Percentiles rank a stretch among this genome's conserved stretches.
phyloP scores from a whole-genome alignment of 352 stramenopile species.

The Globisporangium sylvaticum region DNA sequence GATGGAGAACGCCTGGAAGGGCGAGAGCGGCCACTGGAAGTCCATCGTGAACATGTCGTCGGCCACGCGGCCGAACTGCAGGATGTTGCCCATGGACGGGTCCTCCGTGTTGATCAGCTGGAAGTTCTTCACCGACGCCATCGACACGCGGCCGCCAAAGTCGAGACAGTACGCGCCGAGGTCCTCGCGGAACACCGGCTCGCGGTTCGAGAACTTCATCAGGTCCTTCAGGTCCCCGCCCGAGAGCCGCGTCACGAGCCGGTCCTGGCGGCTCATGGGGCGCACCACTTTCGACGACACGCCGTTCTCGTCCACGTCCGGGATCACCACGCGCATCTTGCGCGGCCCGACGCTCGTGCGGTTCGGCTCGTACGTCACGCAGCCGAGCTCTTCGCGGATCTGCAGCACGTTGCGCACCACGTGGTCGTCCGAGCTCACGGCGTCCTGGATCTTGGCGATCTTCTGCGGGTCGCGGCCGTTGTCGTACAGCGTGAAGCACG shows the following conservation, averaged over 20 bases:
- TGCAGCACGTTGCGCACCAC: constrained; percentile 80
- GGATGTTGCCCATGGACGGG: constrained; percentile 80
- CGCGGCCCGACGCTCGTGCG: constrained; percentile 79
- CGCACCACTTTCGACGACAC: constrained; percentile 78
- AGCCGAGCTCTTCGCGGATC: constrained; percentile 83
- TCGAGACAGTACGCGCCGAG: constrained; percentile 69
- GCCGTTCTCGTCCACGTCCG: constrained; percentile 77
- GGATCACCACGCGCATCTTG: constrained; percentile 85
- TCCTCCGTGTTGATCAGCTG: constrained; percentile 84
- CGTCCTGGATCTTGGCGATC: constrained; percentile 84
- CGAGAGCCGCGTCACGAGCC: constrained; percentile 68
- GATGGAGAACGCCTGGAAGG: constrained; percentile 86
- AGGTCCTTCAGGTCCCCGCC: constrained; percentile 75
- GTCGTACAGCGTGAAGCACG: constrained; percentile 85
- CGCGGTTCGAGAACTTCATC: constrained; percentile 86
- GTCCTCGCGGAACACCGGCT: constrained; percentile 83
- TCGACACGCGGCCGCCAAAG: constrained; percentile 8
- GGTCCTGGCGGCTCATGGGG: constrained; percentile 81
- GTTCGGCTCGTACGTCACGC: constrained; percentile 85
- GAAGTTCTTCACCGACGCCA: constrained; percentile 68
- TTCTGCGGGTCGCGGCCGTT: constrained; percentile 87
- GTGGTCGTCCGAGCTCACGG: constrained; percentile 59
- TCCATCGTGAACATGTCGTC: constrained; percentile 91
- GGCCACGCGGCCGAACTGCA: constrained; percentile 87
- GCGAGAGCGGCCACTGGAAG: constrained; percentile 86